These are phyloP conservation scores for Thielaviopsis populi DNA, from an alignment of 2,329 filamentous ascomycete species.

Conservation along the genomic window DNA sequence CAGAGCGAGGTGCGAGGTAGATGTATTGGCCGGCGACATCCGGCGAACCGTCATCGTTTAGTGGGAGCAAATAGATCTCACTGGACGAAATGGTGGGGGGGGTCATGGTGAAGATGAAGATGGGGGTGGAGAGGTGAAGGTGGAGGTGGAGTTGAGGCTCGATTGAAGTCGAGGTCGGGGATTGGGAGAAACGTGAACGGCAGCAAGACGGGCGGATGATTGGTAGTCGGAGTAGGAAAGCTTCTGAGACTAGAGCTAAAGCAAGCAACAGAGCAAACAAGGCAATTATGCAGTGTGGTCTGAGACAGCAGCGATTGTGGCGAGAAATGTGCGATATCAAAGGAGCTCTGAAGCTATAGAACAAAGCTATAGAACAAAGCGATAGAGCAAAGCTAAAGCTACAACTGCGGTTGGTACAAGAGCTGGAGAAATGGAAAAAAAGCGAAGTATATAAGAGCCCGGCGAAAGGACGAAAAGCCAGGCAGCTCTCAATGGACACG, in stretches of 20 bases:
- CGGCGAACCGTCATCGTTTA: constrained; percentile 87
- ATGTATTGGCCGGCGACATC: constrained; percentile 82
- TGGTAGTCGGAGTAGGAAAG: neutral
- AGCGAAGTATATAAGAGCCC: neutral
- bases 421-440: neutral
- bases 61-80: constrained; percentile 72
- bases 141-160: neutral
- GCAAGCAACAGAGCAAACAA: neutral
- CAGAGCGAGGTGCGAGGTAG: constrained; percentile 63
- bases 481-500: neutral
- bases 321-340: neutral
- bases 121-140: neutral
- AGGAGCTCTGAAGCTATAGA: neutral
- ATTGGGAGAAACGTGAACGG: neutral
- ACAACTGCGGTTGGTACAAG: no score
- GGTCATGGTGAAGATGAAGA: constrained; percentile 33
- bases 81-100: constrained; percentile 48
- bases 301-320: neutral
- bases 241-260: neutral
- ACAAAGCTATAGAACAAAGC: neutral
- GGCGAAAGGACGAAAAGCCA: no score
- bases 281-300: neutral
- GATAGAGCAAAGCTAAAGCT: neutral
- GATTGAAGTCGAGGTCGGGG: neutral
- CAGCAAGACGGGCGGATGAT: neutral